Conservation (phyloP, 164 flowering plant species). For the Protea cynaroides region DNA sequence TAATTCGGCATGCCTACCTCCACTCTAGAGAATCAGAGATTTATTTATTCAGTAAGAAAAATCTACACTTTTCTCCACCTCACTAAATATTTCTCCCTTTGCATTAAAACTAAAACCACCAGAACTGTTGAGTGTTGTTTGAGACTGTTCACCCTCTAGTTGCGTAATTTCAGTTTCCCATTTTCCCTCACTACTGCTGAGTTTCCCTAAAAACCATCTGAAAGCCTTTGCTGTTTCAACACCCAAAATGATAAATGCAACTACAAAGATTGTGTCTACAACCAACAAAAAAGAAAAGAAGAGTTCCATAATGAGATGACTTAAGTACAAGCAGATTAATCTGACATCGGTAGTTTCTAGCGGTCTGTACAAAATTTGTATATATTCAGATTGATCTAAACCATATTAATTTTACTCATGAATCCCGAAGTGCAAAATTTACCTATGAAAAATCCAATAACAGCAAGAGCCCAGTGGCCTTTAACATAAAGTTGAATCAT, state of each 20-base stretch:
- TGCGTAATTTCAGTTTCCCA: neutral
- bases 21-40: too few relatives aligned
- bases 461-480: conserved; percentile 58
- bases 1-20: too few relatives aligned
- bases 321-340: neutral
- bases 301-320: neutral
- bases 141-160: conserved; percentile 30
- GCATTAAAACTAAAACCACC: conserved; percentile 28
- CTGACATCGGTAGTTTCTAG: neutral
- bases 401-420: neutral
- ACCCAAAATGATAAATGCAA: conserved; percentile 56
- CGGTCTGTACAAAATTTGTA: neutral
- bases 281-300: conserved; percentile 4
- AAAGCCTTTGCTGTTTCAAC: conserved; percentile 70
- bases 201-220: conserved; percentile 35
- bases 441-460: conserved; percentile 64
- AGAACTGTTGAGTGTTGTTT: conserved; percentile 33
- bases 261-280: conserved; percentile 67
- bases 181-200: conserved; percentile 6
- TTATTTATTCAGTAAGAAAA: too few relatives aligned
- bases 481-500: conserved; percentile 74
- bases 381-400: neutral
- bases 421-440: conserved; percentile 1
- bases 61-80: too few relatives aligned
- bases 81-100: too few relatives aligned